These are phyloP conservation scores for Botrytis aclada DNA, from an alignment of 2,329 filamentous ascomycete genomes.

Conservation along the genomic window DNA sequence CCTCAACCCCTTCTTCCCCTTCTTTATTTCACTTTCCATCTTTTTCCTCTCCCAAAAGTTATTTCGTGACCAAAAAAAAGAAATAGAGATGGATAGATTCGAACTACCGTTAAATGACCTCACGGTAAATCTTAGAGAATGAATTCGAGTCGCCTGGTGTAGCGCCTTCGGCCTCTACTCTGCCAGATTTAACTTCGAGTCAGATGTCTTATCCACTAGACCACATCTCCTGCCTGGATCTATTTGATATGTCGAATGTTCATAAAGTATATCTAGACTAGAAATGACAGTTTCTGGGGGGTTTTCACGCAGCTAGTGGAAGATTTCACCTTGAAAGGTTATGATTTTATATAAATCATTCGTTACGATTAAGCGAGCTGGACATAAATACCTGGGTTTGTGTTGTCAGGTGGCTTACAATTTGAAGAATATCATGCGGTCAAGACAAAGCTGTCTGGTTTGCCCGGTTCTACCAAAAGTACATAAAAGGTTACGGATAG, in stretches of 20 bases:
- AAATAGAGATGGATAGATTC: background rate
- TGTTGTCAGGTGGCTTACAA: background rate
- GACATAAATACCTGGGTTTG: background rate
- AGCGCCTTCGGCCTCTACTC: background rate
- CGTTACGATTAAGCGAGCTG: background rate
- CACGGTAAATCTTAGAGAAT: background rate
- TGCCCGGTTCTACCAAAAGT: background rate
- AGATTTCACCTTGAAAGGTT: background rate
- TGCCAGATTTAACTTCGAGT: background rate
- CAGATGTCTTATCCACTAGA: background rate
- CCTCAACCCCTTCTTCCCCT: background rate
- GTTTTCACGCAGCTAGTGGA: background rate
- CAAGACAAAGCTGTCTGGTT: background rate
- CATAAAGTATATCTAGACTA: background rate
- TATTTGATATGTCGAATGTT: background rate
- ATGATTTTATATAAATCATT: background rate
- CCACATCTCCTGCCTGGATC: background rate
- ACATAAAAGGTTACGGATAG: background rate
- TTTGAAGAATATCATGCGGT: background rate
- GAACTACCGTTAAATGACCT: background rate
- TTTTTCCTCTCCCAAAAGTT: too few species aligned
- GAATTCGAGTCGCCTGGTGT: background rate
- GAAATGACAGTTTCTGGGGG: background rate
- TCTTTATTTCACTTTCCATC: background rate
- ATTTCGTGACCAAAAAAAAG: too few species aligned